Evolutionary conservation across 2,329 filamentous ascomycete genomes (phyloP).

Genomic region (Botrytis fragariae): DNA sequence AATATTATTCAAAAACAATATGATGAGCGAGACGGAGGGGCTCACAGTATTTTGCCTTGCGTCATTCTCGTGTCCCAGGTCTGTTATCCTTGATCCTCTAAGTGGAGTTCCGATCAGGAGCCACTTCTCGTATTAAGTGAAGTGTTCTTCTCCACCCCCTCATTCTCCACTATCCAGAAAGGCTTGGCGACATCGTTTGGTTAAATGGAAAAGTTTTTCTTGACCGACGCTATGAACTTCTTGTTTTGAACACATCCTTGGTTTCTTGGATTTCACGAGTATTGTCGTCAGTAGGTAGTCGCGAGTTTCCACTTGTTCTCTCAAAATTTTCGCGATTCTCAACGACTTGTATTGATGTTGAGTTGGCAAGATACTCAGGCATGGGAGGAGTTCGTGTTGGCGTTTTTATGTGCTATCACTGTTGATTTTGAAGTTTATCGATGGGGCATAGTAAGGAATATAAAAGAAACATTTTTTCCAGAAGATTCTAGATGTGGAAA

Average conservation of each 20-base stretch:
- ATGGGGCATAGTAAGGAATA: not conserved
- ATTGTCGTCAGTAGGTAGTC: not conserved
- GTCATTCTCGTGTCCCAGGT: not conserved
- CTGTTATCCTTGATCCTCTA: not conserved
- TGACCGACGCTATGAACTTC: not conserved
- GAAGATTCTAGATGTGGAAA: not conserved
- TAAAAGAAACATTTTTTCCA: not conserved
- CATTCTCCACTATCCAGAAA: not conserved
- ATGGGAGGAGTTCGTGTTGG: not conserved
- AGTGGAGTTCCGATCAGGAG: not conserved
- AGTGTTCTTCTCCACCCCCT: not conserved
- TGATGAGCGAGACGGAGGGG: not conserved
- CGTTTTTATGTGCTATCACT: not conserved
- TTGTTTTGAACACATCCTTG: not conserved
- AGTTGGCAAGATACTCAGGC: not conserved
- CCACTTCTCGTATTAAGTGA: not conserved
- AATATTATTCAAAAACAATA: not conserved
- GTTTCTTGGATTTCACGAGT: not conserved
- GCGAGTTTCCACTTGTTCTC: not conserved
- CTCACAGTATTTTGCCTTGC: not conserved
- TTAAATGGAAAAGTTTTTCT: not conserved
- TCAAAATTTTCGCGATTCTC: not conserved
- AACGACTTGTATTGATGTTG: not conserved
- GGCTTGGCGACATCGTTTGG: not conserved
- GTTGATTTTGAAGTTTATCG: not conserved